Conservation (phyloP, 2,329 filamentous ascomycete species). For the Fusarium pseudograminearum region DNA sequence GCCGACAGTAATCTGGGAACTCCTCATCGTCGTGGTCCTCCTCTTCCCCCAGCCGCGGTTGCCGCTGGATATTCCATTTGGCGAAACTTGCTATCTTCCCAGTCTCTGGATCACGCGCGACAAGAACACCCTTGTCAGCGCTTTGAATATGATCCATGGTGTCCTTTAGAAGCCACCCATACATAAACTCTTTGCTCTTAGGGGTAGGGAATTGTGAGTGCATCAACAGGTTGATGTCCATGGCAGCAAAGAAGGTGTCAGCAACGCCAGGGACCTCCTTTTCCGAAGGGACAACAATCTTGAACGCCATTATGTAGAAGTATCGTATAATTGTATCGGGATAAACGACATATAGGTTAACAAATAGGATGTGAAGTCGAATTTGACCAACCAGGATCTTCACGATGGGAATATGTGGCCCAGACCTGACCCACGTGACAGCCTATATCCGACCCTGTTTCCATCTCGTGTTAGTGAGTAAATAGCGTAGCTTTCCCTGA, state of each 20-base stretch:
- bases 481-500: background rate
- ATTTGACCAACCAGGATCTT: constrained; percentile 32
- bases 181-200: constrained; percentile 48
- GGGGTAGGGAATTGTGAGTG: constrained; percentile 56
- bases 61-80: constrained; percentile 53
- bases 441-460: background rate
- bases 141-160: constrained; percentile 48
- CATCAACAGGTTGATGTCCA: constrained; percentile 55
- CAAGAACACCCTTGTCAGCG: constrained; percentile 48
- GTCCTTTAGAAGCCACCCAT: constrained; percentile 49
- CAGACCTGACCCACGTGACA: constrained; percentile 29
- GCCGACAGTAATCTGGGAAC: constrained; percentile 49
- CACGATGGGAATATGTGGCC: constrained; percentile 20
- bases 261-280: constrained; percentile 45
- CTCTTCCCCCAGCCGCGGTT: constrained; percentile 25
- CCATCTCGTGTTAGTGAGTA: background rate
- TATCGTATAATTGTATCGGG: background rate
- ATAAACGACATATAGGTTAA: constrained; percentile 4
- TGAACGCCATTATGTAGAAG: constrained; percentile 46
- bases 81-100: constrained; percentile 51
- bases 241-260: constrained; percentile 54
- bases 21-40: constrained; percentile 41
- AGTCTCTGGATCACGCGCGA: constrained; percentile 51
- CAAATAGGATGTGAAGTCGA: constrained; percentile 8
- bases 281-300: constrained; percentile 45